Evolutionary conservation across 2,329 filamentous ascomycete species (phyloP), one percentile per base, ranked within the genome.

Genomic region (Xylaria sp.): DNA sequence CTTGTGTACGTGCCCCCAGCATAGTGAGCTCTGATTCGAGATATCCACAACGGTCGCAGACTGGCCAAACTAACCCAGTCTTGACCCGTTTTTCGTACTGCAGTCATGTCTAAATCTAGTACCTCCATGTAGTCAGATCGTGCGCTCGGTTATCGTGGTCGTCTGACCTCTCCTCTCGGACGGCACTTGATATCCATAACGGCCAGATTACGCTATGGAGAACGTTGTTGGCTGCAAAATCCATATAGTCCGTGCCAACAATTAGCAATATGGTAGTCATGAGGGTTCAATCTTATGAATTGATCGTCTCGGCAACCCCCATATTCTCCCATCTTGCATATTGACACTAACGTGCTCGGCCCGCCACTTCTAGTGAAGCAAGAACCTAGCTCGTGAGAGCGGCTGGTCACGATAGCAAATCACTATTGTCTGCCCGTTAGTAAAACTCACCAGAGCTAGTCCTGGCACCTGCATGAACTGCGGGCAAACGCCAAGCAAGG

Each of bases 21-120:
- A 27, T 59, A 47, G 47, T n/a, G 27, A 62, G 50, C 55, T 66
- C 59, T 60, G 60, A 69, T 71, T 64, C 55, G 63, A 64, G 63
- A 63, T 66, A 40, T 21, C 35, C 50, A 2, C 42, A 62, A 47
- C 55, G 35, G 59, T 62, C 47, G 58, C 55, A 57, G 32, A 53
- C 50, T 54, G 42, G 64, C 47, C 64, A 54, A 50, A 48, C 55
- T 21, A 44, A 64, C n/a, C 37, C 42, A 16, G 54, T 58, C 44
- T 68, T 54, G 55, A 8, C 55, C 59, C 57, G 23, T 57, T 63
- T 59, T 61, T n/a, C 13, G 13, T 21, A 47, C 65, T 70, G 70
- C 70, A 67, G 70, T 72, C 70, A 72, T 72, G 63, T 68, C 65
- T 66, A 60, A 67, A 72, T 72, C 70, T 65, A 64, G 68, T 42